phyloP scores from a whole-genome alignment of 2,329 filamentous ascomycete species.

The Aureobasidium zeae region DNA sequence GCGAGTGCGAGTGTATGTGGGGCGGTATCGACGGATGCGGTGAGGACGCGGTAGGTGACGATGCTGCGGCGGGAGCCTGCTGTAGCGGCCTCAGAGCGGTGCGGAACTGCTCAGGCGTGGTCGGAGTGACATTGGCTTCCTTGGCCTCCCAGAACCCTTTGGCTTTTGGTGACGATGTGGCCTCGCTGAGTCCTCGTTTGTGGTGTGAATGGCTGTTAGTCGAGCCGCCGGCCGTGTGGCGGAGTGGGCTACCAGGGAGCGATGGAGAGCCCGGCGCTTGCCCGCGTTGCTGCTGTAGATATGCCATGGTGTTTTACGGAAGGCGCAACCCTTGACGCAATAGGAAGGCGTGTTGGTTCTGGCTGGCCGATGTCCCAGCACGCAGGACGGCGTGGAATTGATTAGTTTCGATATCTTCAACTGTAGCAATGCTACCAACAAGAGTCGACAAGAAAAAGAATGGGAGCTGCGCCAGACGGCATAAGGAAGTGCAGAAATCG shows the following conservation, averaged over 20 bases:
- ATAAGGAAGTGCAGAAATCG: slow-evolving; percentile 14
- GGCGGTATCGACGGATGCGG: background rate
- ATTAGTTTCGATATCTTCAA: too few relatives aligned
- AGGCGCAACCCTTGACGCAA: slow-evolving; percentile 2
- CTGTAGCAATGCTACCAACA: slow-evolving; percentile 12
- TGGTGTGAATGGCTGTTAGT: slow-evolving; percentile 2
- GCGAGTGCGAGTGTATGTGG: slow-evolving; percentile 17
- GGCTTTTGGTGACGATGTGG: slow-evolving; percentile 8
- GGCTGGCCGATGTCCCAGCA: slow-evolving; percentile 1
- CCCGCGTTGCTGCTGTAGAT: slow-evolving; percentile 8
- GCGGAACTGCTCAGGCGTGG: slow-evolving; percentile 17
- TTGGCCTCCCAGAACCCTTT: slow-evolving; percentile 15
- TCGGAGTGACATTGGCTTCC: slow-evolving; percentile 5
- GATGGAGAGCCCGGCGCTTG: slow-evolving; percentile 7
- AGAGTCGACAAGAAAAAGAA: slow-evolving; percentile 8
- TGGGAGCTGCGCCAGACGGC: slow-evolving; percentile 4
- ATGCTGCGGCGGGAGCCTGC: slow-evolving; percentile 17
- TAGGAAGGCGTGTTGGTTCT: background rate
- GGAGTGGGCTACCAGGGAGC: slow-evolving; percentile 4
- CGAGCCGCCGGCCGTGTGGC: slow-evolving; percentile 4
- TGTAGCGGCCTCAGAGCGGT: slow-evolving; percentile 17
- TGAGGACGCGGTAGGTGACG: slow-evolving; percentile 6
- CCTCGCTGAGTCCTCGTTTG: slow-evolving; percentile 16
- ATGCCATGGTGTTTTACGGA: slow-evolving; percentile 8
- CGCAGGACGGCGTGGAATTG: slow-evolving; percentile 8